Evolutionary conservation across 2,329 filamentous ascomycete species (phyloP).

Genomic region (Colletotrichum tropicicola): DNA sequence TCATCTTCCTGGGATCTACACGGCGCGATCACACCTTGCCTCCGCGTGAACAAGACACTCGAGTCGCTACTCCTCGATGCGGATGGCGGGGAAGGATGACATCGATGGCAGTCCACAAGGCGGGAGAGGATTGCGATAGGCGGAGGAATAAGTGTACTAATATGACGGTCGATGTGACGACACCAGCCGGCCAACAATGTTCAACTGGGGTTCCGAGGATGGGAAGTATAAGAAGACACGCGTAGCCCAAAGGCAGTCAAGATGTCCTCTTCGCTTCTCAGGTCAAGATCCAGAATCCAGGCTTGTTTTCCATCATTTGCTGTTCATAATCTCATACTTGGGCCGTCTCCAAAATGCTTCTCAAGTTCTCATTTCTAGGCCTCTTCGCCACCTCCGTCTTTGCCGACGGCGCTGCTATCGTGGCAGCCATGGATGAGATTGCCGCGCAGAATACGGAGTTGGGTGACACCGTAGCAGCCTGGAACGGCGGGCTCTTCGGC

Average conservation of each 20-base stretch:
- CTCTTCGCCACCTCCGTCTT: constrained; percentile 33
- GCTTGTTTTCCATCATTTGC: background rate
- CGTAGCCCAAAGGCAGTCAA: background rate
- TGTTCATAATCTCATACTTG: background rate
- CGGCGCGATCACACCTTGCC: constrained; percentile 13
- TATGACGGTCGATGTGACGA: background rate
- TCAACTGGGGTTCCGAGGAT: background rate
- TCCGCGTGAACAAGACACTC: background rate
- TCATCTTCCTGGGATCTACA: background rate
- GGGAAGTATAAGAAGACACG: background rate
- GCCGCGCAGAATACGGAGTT: constrained; percentile 42
- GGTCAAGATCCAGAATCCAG: background rate
- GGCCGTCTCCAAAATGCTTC: constrained; percentile 3
- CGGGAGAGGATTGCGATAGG: background rate
- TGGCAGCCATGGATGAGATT: constrained; percentile 45
- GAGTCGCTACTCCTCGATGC: background rate
- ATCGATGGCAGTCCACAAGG: background rate
- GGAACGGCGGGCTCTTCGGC: constrained; percentile 48
- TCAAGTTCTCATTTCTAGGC: constrained; percentile 24
- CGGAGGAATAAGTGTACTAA: background rate
- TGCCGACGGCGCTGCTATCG: constrained; percentile 45
- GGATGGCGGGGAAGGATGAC: background rate
- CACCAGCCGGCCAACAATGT: background rate
- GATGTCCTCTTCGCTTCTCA: background rate
- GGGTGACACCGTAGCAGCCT: constrained; percentile 43